Percentiles rank a stretch among this genome's conserved stretches.
phyloP scores from a whole-genome alignment of 176 grass and related monocot genomes.

The Cenchrus fungigraminus region DNA sequence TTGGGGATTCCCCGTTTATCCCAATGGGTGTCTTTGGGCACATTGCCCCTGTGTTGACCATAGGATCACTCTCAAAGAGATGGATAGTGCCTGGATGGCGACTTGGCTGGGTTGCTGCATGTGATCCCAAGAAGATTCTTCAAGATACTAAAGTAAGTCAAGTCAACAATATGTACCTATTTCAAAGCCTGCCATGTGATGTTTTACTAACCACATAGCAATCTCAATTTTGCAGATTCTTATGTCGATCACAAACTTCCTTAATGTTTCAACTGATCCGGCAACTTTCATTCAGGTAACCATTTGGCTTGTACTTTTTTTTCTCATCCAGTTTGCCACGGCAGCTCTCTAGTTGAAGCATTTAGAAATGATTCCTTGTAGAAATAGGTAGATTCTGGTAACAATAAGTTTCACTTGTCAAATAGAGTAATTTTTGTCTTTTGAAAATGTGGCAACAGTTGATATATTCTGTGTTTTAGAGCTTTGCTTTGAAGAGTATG shows the following conservation, averaged over 20 bases:
- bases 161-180: neutral
- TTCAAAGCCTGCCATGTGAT: neutral
- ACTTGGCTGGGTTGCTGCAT: constrained; percentile 67
- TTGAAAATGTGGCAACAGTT: neutral
- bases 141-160: constrained; percentile 49
- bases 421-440: neutral
- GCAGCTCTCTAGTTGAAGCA: neutral
- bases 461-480: neutral
- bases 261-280: constrained; percentile 72
- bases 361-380: neutral
- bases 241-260: constrained; percentile 44
- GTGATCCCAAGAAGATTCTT: constrained; percentile 53
- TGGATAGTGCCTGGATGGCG: constrained; percentile 81
- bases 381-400: neutral
- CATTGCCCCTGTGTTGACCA: constrained; percentile 45
- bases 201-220: neutral
- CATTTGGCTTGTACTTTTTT: neutral
- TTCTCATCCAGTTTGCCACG: neutral
- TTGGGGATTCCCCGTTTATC: constrained; percentile 50
- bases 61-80: constrained; percentile 70
- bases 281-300: constrained; percentile 74
- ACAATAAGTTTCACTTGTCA: neutral
- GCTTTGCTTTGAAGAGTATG: neutral
- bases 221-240: constrained; percentile 37
- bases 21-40: constrained; percentile 66